These are phyloP conservation scores for Phascolomyces articulosus DNA, from an alignment of 371 early-diverging fungal genomes.

Conservation along the genomic window DNA sequence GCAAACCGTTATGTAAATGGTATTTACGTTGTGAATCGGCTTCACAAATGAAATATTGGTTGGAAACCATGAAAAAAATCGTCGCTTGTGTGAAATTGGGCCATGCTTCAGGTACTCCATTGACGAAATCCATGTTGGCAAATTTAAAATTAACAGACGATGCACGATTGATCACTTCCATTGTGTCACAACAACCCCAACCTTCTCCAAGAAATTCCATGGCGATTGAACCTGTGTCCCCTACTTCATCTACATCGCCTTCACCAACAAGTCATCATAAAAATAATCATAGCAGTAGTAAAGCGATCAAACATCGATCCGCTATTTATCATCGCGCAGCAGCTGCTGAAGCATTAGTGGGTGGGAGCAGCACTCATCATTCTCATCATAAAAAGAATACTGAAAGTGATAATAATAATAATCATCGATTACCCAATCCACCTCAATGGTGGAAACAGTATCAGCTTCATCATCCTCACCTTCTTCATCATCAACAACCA, in stretches of 20 bases:
- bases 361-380: background rate
- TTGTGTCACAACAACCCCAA: background rate
- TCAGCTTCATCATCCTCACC: background rate
- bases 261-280: background rate
- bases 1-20: constrained; percentile 46
- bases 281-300: background rate
- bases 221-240: background rate
- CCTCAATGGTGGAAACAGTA: background rate
- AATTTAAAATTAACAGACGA: constrained; percentile 36
- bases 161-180: constrained; percentile 29
- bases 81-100: constrained; percentile 43
- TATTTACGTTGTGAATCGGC: constrained; percentile 43
- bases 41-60: constrained; percentile 37
- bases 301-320: background rate
- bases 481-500: background rate
- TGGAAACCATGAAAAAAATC: constrained; percentile 45
- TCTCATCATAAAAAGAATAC: no score
- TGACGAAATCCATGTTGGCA: constrained; percentile 16
- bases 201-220: background rate
- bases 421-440: background rate
- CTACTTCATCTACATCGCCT: background rate
- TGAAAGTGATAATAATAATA: no score
- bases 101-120: constrained; percentile 27
- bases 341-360: background rate
- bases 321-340: background rate